These are phyloP conservation scores for Blastobotrys americana DNA, from an alignment of 805 yeast species.

Conservation along the genomic window DNA sequence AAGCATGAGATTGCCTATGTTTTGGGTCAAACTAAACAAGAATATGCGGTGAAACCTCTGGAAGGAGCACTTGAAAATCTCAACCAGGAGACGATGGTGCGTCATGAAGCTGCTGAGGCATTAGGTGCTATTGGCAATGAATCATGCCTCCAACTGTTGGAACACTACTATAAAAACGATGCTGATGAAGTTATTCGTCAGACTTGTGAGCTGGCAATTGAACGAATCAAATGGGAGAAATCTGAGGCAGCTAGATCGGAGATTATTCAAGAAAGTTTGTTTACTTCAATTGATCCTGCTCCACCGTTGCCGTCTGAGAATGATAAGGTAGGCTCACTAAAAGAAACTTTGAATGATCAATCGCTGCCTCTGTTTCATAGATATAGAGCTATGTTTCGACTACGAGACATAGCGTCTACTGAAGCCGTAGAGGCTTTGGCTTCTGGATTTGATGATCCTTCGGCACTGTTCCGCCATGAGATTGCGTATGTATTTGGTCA, in stretches of 20 bases:
- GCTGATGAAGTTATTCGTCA: conserved; percentile 85
- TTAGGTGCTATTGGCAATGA: conserved; percentile 89
- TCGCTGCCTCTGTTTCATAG: conserved; percentile 77
- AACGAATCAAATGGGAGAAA: conserved; percentile 87
- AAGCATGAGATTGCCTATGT: conserved; percentile 98
- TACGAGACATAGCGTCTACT: conserved; percentile 88
- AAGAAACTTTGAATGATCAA: conserved; percentile 67
- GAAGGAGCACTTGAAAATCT: conserved; percentile 59
- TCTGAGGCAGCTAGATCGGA: conserved; percentile 61
- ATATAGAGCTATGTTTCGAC: conserved; percentile 96
- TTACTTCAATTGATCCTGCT: conserved; percentile 92
- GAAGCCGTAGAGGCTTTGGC: conserved; percentile 93
- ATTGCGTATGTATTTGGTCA: conserved; percentile 98
- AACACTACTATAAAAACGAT: conserved; percentile 59
- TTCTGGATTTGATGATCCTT: conserved; percentile 78
- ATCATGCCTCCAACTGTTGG: conserved; percentile 59
- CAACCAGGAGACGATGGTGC: conserved; percentile 79
- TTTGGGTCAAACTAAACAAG: conserved; percentile 87
- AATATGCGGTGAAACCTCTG: conserved; percentile 67
- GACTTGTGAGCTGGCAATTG: conserved; percentile 96
- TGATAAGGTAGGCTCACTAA: conserved; percentile 59
- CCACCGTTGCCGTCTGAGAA: conserved; percentile 80
- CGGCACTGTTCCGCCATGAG: conserved; percentile 95
- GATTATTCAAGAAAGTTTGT: conserved; percentile 64
- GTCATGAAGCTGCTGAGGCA: conserved; percentile 99